A percentile compares a stretch with the other conserved stretches of the same genome.
Conservation (phyloP, 257 asterid species). For the Solanum ahanhuiri region DNA sequence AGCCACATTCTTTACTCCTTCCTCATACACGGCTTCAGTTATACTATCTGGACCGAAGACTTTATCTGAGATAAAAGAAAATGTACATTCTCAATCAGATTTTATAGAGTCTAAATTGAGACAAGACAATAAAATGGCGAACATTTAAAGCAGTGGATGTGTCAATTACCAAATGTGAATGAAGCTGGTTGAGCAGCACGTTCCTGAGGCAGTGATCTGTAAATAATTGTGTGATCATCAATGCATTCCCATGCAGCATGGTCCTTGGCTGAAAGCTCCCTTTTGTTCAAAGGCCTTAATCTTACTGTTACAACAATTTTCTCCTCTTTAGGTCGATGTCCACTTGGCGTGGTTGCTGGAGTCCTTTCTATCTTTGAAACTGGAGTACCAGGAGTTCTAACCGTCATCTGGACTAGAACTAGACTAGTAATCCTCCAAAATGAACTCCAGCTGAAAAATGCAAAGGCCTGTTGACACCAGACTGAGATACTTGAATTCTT, state of each 20-base stretch:
- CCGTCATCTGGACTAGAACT: constrained; percentile 40
- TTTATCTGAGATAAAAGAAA: constrained; percentile 43
- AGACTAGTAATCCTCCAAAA: not conserved
- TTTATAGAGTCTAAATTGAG: not conserved
- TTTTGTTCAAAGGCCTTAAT: constrained; percentile 80
- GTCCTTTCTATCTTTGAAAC: constrained; percentile 67
- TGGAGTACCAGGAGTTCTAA: constrained; percentile 68
- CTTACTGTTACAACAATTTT: constrained; percentile 86
- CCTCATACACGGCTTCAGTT: constrained; percentile 74
- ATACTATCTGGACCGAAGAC: constrained; percentile 71
- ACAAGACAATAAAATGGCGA: not conserved
- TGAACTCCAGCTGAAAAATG: not conserved
- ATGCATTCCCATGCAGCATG: constrained; percentile 87
- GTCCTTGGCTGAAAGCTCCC: constrained; percentile 71
- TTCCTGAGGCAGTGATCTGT: constrained; percentile 47
- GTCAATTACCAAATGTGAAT: constrained; percentile 61
- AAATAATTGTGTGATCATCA: constrained; percentile 63
- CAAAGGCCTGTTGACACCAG: constrained; percentile 6
- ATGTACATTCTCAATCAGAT: not conserved
- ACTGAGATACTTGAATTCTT: not conserved
- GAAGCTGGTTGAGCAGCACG: constrained; percentile 44
- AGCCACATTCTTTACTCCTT: constrained; percentile 90
- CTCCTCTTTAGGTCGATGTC: constrained; percentile 59
- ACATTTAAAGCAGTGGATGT: not conserved
- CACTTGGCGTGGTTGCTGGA: constrained; percentile 61